Conservation (phyloP, 176 grass and related monocot species). For the Triticum urartu region DNA sequence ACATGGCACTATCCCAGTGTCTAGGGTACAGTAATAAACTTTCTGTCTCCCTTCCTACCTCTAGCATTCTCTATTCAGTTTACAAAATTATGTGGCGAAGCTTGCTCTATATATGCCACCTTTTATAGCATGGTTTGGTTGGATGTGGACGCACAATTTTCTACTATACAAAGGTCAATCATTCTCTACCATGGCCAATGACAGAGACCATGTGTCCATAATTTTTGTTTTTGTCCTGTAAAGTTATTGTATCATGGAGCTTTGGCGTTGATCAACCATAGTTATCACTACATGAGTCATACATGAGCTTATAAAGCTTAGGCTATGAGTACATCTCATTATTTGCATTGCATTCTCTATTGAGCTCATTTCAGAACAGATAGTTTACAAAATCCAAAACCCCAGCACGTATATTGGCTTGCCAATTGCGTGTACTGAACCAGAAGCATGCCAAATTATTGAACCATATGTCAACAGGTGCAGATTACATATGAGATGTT, state of each 20-base stretch:
- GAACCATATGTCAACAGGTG: too few relatives aligned
- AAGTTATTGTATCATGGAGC: too few relatives aligned
- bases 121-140: not conserved
- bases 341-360: not conserved
- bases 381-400: too few relatives aligned
- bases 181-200: not conserved
- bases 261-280: not conserved
- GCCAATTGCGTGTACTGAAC: too few relatives aligned
- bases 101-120: not conserved
- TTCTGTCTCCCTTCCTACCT: not conserved
- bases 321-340: not conserved
- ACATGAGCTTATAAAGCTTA: not conserved
- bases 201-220: not conserved
- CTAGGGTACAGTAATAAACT: not conserved
- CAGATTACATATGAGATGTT: too few relatives aligned
- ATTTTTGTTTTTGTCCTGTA: too few relatives aligned
- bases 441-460: too few relatives aligned
- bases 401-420: too few relatives aligned
- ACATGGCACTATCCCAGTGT: too few relatives aligned
- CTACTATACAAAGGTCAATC: not conserved
- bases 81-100: not conserved
- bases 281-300: not conserved
- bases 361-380: too few relatives aligned
- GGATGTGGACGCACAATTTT: not conserved
- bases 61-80: not conserved